Evolutionary conservation across 371 early-diverging fungal species (phyloP), one percentile per base, ranked within the genome.

Genomic region (Dichotomocladium elegans): DNA sequence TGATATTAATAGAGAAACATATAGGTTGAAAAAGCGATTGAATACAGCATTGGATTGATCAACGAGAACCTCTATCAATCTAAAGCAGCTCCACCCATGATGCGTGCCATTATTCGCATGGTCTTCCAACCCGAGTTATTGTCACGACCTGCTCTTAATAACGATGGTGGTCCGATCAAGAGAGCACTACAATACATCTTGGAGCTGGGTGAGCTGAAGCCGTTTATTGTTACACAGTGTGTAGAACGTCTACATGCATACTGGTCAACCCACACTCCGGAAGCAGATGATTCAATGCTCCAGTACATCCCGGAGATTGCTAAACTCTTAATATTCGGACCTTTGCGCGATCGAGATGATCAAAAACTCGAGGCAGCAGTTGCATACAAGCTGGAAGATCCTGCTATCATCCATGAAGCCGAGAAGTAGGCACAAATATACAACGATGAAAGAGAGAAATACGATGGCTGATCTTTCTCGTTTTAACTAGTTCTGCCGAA

Each of bases 311-410:
- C 58, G 1, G 65, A 74, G 41, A 58, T 85, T 8, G 57, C 68
- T 1, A 42, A 55, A 10, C 34, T 85, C 14, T 57, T 76, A 19
- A 47, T 74, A 1, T 85, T 70, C 66, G 86, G 86, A 0, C 86
- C 86, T 7, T 27, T 71, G 30, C 55, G 82, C 22, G 76, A 82
- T 35, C 63, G 76, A 30, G 79, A 79, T 3, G 82, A 81, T 47
- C 79, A 78, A 57, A 78, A 74, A 45, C 41, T 80, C 31, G 84
- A 83, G 49, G 72, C 80, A 1, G 65, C 72, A 1, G 60, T 79
- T n/a, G 53, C 76, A 10, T 49, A 66, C 6, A 81, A 78, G 41
- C 35, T 81, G 11, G 65, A 66, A 15, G 30, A 43, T 2, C 44
- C 63, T 2, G 51, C 46, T 17, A 46, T 48, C 8, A 54, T 68